A percentile compares a stretch with the other conserved stretches of the same genome.
Evolutionary conservation across 768 basidiomycete species (phyloP).

Genomic region (Rhizopogon salebrosus): DNA sequence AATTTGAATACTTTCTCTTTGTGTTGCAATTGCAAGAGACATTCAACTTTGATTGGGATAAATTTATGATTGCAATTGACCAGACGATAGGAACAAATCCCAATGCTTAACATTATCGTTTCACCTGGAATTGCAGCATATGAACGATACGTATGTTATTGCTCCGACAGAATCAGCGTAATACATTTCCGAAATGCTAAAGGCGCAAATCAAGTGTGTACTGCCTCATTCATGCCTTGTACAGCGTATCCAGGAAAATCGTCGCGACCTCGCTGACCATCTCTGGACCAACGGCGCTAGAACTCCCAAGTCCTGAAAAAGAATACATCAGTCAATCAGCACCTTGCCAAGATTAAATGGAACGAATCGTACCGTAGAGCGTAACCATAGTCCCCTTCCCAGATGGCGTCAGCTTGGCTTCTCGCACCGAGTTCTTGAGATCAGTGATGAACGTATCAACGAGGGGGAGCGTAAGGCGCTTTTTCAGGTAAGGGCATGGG

Average conservation of each 20-base stretch:
- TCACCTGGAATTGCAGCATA: no score
- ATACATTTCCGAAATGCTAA: no score
- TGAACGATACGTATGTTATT: no score
- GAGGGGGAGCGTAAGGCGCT: slow-evolving; percentile 76
- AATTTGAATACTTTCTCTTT: no score
- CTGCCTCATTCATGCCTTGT: slow-evolving; percentile 61
- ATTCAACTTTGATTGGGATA: no score
- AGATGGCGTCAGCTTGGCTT: slow-evolving; percentile 56
- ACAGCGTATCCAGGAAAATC: slow-evolving; percentile 78
- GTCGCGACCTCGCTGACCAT: slow-evolving; percentile 75
- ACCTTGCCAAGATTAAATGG: not conserved
- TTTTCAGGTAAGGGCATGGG: not conserved
- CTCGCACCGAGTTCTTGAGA: slow-evolving; percentile 69
- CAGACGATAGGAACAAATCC: no score
- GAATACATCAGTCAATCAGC: not conserved
- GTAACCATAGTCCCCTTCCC: slow-evolving; percentile 88
- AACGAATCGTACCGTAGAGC: slow-evolving; percentile 66
- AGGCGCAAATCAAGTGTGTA: not conserved
- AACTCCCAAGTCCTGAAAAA: slow-evolving; percentile 67
- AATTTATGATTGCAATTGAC: no score
- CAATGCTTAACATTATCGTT: no score
- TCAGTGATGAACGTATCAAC: slow-evolving; percentile 82
- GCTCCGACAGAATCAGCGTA: no score
- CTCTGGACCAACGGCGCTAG: slow-evolving; percentile 74
- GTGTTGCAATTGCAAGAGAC: no score